Conservation (phyloP, 352 stramenopile genomes). For the Labyrinthula sp. region DNA sequence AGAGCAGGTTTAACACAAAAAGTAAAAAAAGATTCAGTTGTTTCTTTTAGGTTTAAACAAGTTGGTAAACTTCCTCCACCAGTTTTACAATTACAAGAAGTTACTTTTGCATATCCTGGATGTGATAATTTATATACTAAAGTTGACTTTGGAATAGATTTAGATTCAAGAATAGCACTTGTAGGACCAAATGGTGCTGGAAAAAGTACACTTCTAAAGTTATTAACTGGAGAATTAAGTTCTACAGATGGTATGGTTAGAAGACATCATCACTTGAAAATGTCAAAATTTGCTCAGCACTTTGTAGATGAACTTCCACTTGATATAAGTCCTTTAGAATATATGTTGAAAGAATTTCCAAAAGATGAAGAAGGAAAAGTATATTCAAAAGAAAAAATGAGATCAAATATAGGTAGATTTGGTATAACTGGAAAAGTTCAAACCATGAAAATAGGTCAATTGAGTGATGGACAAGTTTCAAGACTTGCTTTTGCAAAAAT, state of each 20-base stretch:
- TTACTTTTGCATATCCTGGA: conserved; percentile 89
- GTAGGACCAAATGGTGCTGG: conserved; percentile 90
- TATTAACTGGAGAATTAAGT: conserved; percentile 68
- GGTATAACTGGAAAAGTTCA: conserved; percentile 93
- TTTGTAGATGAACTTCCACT: conserved; percentile 56
- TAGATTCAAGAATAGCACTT: conserved; percentile 83
- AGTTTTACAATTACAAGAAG: conserved; percentile 79
- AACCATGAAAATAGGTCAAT: conserved; percentile 89
- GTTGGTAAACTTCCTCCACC: conserved; percentile 66
- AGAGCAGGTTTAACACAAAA: conserved; percentile 57
- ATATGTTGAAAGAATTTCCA: conserved; percentile 48
- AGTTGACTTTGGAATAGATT: conserved; percentile 96
- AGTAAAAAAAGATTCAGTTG: conserved; percentile 38
- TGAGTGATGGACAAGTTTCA: conserved; percentile 92
- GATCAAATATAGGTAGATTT: conserved; percentile 91
- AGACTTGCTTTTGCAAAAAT: conserved; percentile 95
- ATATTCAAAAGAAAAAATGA: conserved; percentile 79
- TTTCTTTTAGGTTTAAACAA: conserved; percentile 86
- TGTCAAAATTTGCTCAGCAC: conserved; percentile 94
- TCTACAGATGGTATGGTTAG: conserved; percentile 76
- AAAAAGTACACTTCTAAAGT: conserved; percentile 91
- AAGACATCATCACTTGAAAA: conserved; percentile 82
- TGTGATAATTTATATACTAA: conserved; percentile 81
- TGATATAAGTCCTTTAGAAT: conserved; percentile 92
- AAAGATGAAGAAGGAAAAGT: conserved; percentile 32